Conservation (phyloP, 371 early-diverging fungal genomes). For the Mortierella sp. region DNA sequence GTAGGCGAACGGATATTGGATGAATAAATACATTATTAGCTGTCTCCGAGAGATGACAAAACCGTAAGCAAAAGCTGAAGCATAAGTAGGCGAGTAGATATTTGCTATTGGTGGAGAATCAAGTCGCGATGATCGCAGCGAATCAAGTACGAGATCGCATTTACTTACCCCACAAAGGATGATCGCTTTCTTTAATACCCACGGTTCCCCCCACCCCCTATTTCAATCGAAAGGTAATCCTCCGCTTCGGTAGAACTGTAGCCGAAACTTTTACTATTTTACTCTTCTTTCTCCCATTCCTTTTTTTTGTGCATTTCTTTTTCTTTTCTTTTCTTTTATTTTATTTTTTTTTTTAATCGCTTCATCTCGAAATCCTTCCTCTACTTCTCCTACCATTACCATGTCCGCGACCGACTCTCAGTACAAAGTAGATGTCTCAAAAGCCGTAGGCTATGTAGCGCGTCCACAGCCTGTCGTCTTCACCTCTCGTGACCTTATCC, state of each 20-base stretch:
- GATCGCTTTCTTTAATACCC: not conserved
- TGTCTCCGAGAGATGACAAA: too few relatives aligned
- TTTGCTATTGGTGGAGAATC: too few relatives aligned
- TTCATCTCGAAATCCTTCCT: not conserved
- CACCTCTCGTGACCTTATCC: slow-evolving; percentile 75
- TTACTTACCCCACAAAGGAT: slow-evolving; percentile 8
- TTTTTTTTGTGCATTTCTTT: not conserved
- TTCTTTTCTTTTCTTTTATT: not conserved
- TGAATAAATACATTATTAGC: too few relatives aligned
- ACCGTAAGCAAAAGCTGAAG: too few relatives aligned
- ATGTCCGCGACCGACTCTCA: slow-evolving; percentile 1
- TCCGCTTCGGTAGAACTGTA: not conserved
- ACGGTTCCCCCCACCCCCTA: slow-evolving; percentile 1
- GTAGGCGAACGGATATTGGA: too few relatives aligned
- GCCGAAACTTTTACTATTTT: not conserved
- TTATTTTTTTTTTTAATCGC: not conserved
- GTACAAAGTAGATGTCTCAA: slow-evolving; percentile 59
- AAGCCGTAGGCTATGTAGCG: slow-evolving; percentile 65
- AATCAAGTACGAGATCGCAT: slow-evolving; percentile 25
- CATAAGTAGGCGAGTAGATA: too few relatives aligned
- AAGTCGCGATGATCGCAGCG: not conserved
- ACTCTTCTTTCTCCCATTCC: not conserved
- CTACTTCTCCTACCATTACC: not conserved
- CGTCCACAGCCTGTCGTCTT: slow-evolving; percentile 63
- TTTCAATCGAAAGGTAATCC: not conserved